phyloP scores from a whole-genome alignment of 2,329 filamentous ascomycete species.

The Conoideocrella luteorostrata region DNA sequence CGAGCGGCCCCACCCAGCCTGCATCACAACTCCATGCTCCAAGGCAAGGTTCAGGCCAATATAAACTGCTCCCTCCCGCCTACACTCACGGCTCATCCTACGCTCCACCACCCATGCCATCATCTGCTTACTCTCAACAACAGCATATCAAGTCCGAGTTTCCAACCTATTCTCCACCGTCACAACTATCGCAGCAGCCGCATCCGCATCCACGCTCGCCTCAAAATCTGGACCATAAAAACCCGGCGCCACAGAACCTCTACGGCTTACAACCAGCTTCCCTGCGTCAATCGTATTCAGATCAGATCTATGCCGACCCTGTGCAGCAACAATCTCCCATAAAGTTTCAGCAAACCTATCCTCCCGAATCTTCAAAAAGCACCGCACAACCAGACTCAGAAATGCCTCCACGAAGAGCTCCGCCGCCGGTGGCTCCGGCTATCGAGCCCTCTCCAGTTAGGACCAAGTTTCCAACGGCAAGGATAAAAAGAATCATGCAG shows the following conservation, averaged over 20 bases:
- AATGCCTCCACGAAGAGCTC: conserved; percentile 28
- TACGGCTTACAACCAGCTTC: conserved; percentile 13
- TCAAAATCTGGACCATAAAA: conserved; percentile 11
- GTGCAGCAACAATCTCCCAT: conserved; percentile 5
- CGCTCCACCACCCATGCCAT: conserved; percentile 22
- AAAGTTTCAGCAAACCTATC: conserved; percentile 4
- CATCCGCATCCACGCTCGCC: too few species aligned
- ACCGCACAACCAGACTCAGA: conserved; percentile 11
- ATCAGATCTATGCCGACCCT: not conserved
- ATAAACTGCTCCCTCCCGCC: conserved; percentile 27
- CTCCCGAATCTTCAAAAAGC: not conserved
- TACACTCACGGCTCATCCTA: conserved; percentile 20
- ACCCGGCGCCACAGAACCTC: conserved; percentile 11
- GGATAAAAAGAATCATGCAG: conserved; percentile 99
- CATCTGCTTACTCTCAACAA: conserved; percentile 19
- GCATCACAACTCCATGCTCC: conserved; percentile 13
- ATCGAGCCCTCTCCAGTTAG: conserved; percentile 67
- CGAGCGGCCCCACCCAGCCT: conserved; percentile 24
- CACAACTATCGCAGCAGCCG: conserved; percentile 16
- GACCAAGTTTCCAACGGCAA: conserved; percentile 93
- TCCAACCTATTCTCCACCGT: conserved; percentile 17
- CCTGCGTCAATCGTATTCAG: conserved; percentile 8
- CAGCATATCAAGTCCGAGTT: conserved; percentile 19
- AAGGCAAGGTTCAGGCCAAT: conserved; percentile 20
- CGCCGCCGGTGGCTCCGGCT: conserved; percentile 28